Evolutionary conservation across 192 early-diverging fungal genomes (phyloP), one percentile per base, ranked within the genome.

Genomic region (Coemansia sp.): DNA sequence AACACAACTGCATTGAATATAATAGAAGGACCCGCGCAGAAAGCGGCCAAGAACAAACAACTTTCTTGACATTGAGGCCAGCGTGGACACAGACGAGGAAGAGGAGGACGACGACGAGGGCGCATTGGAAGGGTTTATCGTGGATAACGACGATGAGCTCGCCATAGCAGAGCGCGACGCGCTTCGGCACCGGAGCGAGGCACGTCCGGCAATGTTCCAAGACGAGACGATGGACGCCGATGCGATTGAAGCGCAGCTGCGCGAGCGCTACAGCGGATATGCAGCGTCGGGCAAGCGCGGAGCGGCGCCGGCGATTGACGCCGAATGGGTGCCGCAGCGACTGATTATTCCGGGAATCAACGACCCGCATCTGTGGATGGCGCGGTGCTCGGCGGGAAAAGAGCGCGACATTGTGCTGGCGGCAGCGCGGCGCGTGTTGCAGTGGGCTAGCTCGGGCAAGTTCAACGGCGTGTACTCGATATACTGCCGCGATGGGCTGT

Each of bases 311-410:
- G 82, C 86, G 54, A 80, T 87, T 48, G 85, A 73, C 37, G 35
- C 62, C 1, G 74, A 73, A 7, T 82, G 79, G 74, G 66, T 90
- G 43, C 92, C 93, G 14, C 90, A 92, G 62, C 71, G 86, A 43
- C 73, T 95, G 60, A 85, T 96, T 18, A 83, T 95, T 57, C 93
- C 95, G 0, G 88, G 87, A 38, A 89, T 94, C 38, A 81, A 88
- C 53, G 92, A 96, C 67, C 95, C 97, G 53, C 91, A 91, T 60
- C 73, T 98, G 57, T 99, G 94, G 93, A 86, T 95, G 73, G 85
- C 93, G 55, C 77, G 85, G 54, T 96, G 94, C 72, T 87, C 85
- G 78, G 85, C 84, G 27, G 95, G 94, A 37, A 90, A 90, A 62
- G 97, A 99, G 78, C 88, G 85, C 58, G 93, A 94, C 41, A 74